Base-by-base conservation (phyloP, 495 filamentous ascomycete species). In the Cudoniella acicularis region DNA sequence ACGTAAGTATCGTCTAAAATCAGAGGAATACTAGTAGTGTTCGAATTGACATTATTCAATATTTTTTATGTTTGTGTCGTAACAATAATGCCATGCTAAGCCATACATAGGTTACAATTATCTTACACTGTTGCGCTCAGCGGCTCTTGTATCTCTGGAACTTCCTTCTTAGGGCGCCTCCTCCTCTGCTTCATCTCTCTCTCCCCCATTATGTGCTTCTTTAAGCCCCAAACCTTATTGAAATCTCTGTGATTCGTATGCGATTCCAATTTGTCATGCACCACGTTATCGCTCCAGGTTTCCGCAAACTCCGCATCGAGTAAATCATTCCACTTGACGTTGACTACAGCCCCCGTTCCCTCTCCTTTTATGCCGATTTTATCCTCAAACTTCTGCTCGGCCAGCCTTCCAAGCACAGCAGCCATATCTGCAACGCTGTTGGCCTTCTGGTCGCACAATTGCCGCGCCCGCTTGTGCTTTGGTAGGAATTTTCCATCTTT, bases 391-490 rank as follows among this genome's bases (percentile, higher is more conserved):
- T 57, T 49, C 21, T 22, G 25, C 48, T 46, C 17, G 18, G 9
- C 48, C 40, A 59, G 41, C 8, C 83, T 84, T 3, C 64, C 69
- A 49, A 98, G 74, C 10, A 95, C 87, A 22, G 84, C 85, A 1
- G 94, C 90, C 22, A 98, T 73, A 71, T 98, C 94, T 24, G 94
- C 94, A 18, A 96, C 77, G 10, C 78, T 80, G 68, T 92, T 96
- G n/a, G 88, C 89, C 71, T 87, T 91, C 77, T 96, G 90, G 76
- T 96, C 78, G 86, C 90, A 91, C 25, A 97, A 70, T 49, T 72
- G 77, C 22, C 75, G 69, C 10, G 83, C 88, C 27, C 89, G 78
- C 63, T 84, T 73, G 64, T 79, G 83, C 64, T 75, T 76, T 60
- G 71, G 64, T 70, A 40, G 77, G 60, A 50, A 22, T 24, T 70